Conservation (phyloP, 371 early-diverging fungal genomes). For the Entomophthora muscae region DNA sequence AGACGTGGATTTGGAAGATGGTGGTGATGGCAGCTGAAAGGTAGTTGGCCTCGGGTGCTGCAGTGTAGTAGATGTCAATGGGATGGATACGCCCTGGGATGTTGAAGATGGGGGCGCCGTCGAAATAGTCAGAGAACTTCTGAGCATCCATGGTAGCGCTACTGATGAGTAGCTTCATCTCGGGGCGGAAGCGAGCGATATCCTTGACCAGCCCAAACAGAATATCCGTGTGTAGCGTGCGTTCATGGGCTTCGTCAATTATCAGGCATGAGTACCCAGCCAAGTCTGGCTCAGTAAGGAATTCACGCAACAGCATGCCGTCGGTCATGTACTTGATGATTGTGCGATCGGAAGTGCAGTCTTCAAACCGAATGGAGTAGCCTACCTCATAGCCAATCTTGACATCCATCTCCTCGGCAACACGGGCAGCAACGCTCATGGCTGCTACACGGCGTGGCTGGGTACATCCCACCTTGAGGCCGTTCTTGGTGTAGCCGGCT, state of each 20-base stretch:
- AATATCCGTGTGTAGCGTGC: slow-evolving; percentile 96
- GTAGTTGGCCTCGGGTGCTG: slow-evolving; percentile 95
- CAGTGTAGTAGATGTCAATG: slow-evolving; percentile 88
- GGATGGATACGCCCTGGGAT: slow-evolving; percentile 88
- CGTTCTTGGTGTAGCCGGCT: slow-evolving; percentile 73
- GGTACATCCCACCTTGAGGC: slow-evolving; percentile 92
- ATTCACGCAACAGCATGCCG: slow-evolving; percentile 97
- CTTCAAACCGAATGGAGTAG: slow-evolving; percentile 97
- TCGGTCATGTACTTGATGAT: slow-evolving; percentile 97
- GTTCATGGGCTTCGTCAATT: slow-evolving; percentile 99
- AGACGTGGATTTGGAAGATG: slow-evolving; percentile 88
- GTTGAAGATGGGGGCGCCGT: slow-evolving; percentile 87
- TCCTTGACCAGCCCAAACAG: slow-evolving; percentile 95
- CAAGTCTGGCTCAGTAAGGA: slow-evolving; percentile 93
- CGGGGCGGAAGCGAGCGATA: slow-evolving; percentile 83
- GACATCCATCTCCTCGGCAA: slow-evolving; percentile 89
- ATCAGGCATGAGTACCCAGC: slow-evolving; percentile 80
- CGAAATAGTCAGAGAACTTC: slow-evolving; percentile 90
- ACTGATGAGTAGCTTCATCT: slow-evolving; percentile 90
- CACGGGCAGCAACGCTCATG: slow-evolving; percentile 95
- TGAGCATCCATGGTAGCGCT: slow-evolving; percentile 98
- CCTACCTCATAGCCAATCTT: slow-evolving; percentile 90
- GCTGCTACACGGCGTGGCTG: slow-evolving; percentile 99
- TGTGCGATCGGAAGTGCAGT: slow-evolving; percentile 90
- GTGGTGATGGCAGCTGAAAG: slow-evolving; percentile 85